These are phyloP conservation scores for Wickerhamomyces sp. DNA, from an alignment of 1,139 yeast genomes.

Conservation along the genomic window DNA sequence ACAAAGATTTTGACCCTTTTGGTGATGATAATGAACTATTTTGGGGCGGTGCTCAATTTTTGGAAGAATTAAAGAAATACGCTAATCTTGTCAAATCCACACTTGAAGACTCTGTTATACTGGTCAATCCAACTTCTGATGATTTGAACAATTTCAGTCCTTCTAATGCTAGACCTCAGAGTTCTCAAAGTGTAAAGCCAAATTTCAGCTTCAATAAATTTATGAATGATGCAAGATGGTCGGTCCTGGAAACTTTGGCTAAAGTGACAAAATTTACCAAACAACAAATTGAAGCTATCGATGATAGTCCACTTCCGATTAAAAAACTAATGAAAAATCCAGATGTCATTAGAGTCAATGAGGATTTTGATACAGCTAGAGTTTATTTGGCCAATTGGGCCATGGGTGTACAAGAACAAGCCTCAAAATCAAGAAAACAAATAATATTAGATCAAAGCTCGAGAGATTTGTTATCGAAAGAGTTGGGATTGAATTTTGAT, in stretches of 20 bases:
- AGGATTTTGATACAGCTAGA: constrained; percentile 89
- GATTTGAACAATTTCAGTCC: constrained; percentile 81
- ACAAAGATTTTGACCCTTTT: constrained; percentile 72
- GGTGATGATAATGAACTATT: constrained; percentile 51
- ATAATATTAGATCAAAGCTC: constrained; percentile 57
- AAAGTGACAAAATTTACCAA: constrained; percentile 52
- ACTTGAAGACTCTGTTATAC: constrained; percentile 63
- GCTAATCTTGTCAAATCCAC: constrained; percentile 66
- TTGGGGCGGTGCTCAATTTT: constrained; percentile 90
- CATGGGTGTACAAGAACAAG: constrained; percentile 87
- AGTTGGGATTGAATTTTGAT: constrained; percentile 57
- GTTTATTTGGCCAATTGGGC: constrained; percentile 98
- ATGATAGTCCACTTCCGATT: constrained; percentile 60
- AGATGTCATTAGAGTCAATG: constrained; percentile 74
- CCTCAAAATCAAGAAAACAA: constrained; percentile 63
- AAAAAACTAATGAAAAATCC: constrained; percentile 66
- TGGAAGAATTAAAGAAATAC: constrained; percentile 45
- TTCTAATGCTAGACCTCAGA: constrained; percentile 31
- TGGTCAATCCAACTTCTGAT: constrained; percentile 75
- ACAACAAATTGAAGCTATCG: constrained; percentile 46
- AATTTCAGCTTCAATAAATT: constrained; percentile 40
- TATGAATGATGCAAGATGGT: constrained; percentile 77
- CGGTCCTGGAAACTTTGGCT: constrained; percentile 78
- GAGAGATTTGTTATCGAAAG: constrained; percentile 54
- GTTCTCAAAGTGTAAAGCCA: constrained; percentile 16